A percentile compares a stretch with the other conserved stretches of the same genome.
phyloP scores from a whole-genome alignment of 225 moss, liverwort and hornwort genomes.

The Sphagnum contortum region DNA sequence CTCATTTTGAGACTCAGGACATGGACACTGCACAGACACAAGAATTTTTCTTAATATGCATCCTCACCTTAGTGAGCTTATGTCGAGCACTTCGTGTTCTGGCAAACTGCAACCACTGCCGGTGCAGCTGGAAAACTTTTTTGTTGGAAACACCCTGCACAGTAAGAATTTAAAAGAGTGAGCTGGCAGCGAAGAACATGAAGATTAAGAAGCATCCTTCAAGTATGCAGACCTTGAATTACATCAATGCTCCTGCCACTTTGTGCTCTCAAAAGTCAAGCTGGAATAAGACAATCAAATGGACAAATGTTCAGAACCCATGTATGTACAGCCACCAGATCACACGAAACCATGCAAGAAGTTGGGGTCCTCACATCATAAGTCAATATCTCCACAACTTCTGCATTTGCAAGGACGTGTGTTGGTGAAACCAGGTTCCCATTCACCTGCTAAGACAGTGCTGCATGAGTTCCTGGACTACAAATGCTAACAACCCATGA shows the following conservation, averaged over 20 bases:
- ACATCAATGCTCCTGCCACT: too few relatives aligned
- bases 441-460: conserved; percentile 61
- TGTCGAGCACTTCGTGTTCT: conserved; percentile 96
- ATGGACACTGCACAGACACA: too few relatives aligned
- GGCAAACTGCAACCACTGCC: conserved; percentile 92
- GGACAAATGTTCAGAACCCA: too few relatives aligned
- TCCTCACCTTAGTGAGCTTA: conserved; percentile 85
- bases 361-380: conserved; percentile 62
- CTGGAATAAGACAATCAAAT: too few relatives aligned
- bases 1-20: neutral
- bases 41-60: too few relatives aligned
- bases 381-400: conserved; percentile 93
- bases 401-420: conserved; percentile 85
- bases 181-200: too few relatives aligned
- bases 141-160: conserved; percentile 83
- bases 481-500: too few relatives aligned
- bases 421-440: conserved; percentile 89
- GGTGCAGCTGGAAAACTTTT: conserved; percentile 86
- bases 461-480: neutral
- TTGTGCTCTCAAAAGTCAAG: too few relatives aligned
- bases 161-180: neutral
- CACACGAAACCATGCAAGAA: neutral
- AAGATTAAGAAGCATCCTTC: too few relatives aligned
- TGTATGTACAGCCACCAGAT: neutral
- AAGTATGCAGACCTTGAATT: too few relatives aligned